These are phyloP conservation scores for Candida berthetii DNA, from an alignment of 805 yeast species.

Conservation along the genomic window DNA sequence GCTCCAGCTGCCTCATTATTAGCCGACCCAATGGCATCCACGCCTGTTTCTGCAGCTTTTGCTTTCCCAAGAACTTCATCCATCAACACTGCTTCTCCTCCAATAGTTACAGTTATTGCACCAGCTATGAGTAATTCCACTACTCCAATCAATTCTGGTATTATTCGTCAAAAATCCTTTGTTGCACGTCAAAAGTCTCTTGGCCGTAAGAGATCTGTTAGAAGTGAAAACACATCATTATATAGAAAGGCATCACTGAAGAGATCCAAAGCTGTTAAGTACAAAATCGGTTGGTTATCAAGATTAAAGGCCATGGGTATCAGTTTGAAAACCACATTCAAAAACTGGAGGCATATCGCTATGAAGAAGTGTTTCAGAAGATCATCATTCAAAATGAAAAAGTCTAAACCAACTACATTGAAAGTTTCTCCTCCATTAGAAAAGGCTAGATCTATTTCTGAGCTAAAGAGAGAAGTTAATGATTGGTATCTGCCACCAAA, in stretches of 20 bases:
- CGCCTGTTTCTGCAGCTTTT: too few species aligned
- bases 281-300: conserved; percentile 30
- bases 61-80: too few species aligned
- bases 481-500: conserved; percentile 8
- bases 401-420: neutral
- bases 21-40: too few species aligned
- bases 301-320: conserved; percentile 21
- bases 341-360: conserved; percentile 21
- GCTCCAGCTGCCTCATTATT: neutral
- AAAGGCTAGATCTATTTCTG: conserved; percentile 15
- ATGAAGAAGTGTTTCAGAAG: conserved; percentile 13
- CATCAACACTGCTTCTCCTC: too few species aligned
- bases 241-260: conserved; percentile 18
- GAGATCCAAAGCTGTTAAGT: conserved; percentile 29
- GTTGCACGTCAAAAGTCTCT: too few species aligned
- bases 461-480: conserved; percentile 19
- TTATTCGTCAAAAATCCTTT: too few species aligned
- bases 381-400: conserved; percentile 2
- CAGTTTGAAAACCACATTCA: conserved; percentile 18
- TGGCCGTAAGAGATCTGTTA: neutral
- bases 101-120: too few species aligned
- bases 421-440: conserved; percentile 5
- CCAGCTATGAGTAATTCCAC: too few species aligned
- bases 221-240: conserved; percentile 9
- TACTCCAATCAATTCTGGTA: too few species aligned